phyloP scores from a whole-genome alignment of 2,329 filamentous ascomycete species.

The Cryoendolithus antarcticus region DNA sequence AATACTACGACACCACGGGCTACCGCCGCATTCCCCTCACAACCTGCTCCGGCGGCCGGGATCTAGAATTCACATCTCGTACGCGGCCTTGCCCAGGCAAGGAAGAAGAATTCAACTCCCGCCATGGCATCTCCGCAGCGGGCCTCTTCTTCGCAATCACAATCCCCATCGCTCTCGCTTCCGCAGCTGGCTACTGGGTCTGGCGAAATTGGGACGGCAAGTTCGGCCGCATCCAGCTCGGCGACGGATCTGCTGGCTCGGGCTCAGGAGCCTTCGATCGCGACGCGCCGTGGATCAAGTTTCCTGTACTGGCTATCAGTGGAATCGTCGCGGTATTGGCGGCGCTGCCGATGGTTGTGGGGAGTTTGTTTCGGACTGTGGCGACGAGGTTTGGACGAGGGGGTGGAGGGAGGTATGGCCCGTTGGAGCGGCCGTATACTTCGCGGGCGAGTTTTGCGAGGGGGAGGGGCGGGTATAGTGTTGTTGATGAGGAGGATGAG shows the following conservation, averaged over 20 bases:
- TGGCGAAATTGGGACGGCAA: conserved; percentile 77
- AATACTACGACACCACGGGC: conserved; percentile 76
- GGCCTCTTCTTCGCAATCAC: conserved; percentile 78
- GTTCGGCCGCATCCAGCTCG: conserved; percentile 80
- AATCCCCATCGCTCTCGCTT: conserved; percentile 60
- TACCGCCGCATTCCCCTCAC: conserved; percentile 84
- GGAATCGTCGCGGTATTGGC: conserved; percentile 43
- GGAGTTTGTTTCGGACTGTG: conserved; percentile 59
- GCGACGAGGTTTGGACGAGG: conserved; percentile 39
- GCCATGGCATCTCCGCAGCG: conserved; percentile 55
- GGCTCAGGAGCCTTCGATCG: conserved; percentile 43
- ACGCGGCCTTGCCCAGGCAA: conserved; percentile 60
- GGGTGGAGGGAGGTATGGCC: conserved; percentile 31
- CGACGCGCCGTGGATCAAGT: conserved; percentile 66
- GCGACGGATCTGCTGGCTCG: conserved; percentile 41
- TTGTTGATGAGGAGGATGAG: conserved; percentile 86
- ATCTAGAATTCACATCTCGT: conserved; percentile 56
- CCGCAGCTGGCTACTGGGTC: conserved; percentile 67
- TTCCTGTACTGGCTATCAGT: conserved; percentile 46
- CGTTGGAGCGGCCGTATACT: conserved; percentile 59
- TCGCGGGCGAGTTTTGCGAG: conserved; percentile 81
- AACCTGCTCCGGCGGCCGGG: conserved; percentile 65
- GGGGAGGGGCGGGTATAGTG: conserved; percentile 73
- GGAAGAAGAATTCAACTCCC: conserved; percentile 70
- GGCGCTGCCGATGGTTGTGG: conserved; percentile 53